Base-by-base conservation (phyloP, 2,329 filamentous ascomycete species). In the Colletotrichum tamarilloi region DNA sequence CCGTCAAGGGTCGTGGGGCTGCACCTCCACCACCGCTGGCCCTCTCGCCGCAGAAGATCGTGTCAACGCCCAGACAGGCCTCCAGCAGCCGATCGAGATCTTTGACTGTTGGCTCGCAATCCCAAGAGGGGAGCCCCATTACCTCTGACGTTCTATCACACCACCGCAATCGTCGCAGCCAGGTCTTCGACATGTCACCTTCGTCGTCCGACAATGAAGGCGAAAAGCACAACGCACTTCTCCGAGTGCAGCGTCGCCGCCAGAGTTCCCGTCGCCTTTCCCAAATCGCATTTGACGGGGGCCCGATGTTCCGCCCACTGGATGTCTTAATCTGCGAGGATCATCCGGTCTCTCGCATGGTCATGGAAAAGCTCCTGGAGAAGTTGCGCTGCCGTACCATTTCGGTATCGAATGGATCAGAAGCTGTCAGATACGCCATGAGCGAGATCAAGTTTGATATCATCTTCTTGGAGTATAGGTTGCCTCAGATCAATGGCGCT, bases 401-500 rank as follows among this genome's bases (percentile, higher is more conserved):
- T 78, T 95, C 94, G 3, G 96, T 97, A 5, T 89, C 92, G 3
- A 98, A 95, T 77, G 97, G 97, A 1, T 92, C 94, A 0, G 97
- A 99, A 80, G 97, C 96, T 12, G 93, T 98, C 78, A 92, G 96
- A 26, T 98, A 97, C 83, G 95, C 97, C 32, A 94, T 97, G 87
- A 96, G 96, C 79, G 96, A 98, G 80, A 96, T 99, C 80, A 97
- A 98, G 80, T 99, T 98, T 80, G 97, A 99, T 83, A 95, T 98
- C 78, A 98, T 99, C 81, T 97, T 99, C 87, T 96, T 98, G 82
- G 97, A 99, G 83, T 98, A 95, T 85, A 97, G 96, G 81, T 87
- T 99, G 58, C 96, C 97, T 11, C 95, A 97, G 79, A 95, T 98
- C 79, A 98, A 95, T 78, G 97, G 97, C 28, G 94, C 95, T 14